Evolutionary conservation across 75 land plant genomes (phyloP).

Genomic region (Sequoia sempervirens): DNA sequence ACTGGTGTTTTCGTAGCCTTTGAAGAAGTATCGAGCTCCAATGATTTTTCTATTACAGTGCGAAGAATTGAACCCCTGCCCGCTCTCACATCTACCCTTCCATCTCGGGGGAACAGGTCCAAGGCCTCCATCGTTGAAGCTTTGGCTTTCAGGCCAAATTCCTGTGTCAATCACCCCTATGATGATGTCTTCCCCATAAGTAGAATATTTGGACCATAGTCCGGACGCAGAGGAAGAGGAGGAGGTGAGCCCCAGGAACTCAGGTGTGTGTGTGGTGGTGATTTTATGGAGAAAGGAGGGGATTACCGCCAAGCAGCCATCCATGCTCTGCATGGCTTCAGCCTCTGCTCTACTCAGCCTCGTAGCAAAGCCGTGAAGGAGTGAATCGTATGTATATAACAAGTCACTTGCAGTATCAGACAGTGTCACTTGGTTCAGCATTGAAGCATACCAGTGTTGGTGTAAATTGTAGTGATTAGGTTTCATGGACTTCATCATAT

Average conservation of each 20-base stretch:
- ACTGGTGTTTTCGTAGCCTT: conserved; percentile 19
- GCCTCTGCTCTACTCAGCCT: conserved; percentile 30
- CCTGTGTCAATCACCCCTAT: conserved; percentile 41
- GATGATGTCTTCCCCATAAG: conserved; percentile 42
- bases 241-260: conserved; percentile 43
- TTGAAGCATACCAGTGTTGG: conserved; percentile 30
- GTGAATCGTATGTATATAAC: conserved; percentile 35
- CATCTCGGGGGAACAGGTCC: conserved; percentile 13
- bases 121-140: conserved; percentile 24
- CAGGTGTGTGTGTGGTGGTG: conserved; percentile 48
- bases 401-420: conserved; percentile 16
- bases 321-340: conserved; percentile 21
- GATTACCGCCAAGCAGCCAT: conserved; percentile 32
- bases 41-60: conserved; percentile 37
- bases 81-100: conserved; percentile 19
- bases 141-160: conserved; percentile 50
- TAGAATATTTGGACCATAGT: conserved; percentile 31
- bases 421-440: conserved; percentile 3
- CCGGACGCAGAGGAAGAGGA: conserved; percentile 12
- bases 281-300: conserved; percentile 19
- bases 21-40: conserved; percentile 34
- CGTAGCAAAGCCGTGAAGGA: conserved; percentile 49
- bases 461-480: conserved; percentile 22
- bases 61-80: conserved; percentile 21
- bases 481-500: conserved; percentile 16